Base-by-base conservation (phyloP, 208 protist genomes). In the Leishmania lainsoni region DNA sequence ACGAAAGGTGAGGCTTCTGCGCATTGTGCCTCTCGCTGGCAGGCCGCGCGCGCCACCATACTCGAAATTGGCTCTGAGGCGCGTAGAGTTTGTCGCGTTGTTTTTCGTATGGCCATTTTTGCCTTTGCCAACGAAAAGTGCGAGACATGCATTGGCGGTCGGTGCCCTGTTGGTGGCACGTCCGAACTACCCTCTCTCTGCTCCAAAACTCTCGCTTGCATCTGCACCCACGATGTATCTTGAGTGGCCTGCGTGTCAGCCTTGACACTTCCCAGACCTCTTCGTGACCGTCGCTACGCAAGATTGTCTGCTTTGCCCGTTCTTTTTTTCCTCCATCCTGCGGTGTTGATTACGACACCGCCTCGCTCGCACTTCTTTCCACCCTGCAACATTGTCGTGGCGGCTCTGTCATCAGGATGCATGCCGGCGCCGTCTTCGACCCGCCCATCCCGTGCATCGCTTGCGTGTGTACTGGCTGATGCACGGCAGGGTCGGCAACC, bases 361-460 rank as follows among this genome's bases (percentile, higher is more conserved):
- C 45, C 39, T 49, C 26, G 9, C 42, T 48, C 22, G 68, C 45
- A 73, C 68, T 73, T 71, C 35, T 79, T 10, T 14, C 14, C 68
- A 10, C 45, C 42, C 68, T 29, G 68, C 42, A 16, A n/a, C 17
- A 32, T 73, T 29, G n/a, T 73, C 35, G 49, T 51, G 22, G 42
- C 26, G 68, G 39, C 2, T 29, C 68, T 26, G 6, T 29, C 20
- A 5, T 12, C 71, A 75, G 58, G 63, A 68, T 83, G 76, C 76
- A 84, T 84, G 80, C 39, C 80, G 54, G 32, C 80, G 26, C 49
- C 0, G n/a, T 58, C 80, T 26, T 76, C 66, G 39, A 54, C 52
- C 9, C 75, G 49, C 56, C 80, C 39, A 51, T 80, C 80, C 42
- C 75, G 42, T 9, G 80, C 65, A 66, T 79, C 75, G 26, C 75